Conservation (phyloP, 192 early-diverging fungal genomes). For the Podila epicladia region DNA sequence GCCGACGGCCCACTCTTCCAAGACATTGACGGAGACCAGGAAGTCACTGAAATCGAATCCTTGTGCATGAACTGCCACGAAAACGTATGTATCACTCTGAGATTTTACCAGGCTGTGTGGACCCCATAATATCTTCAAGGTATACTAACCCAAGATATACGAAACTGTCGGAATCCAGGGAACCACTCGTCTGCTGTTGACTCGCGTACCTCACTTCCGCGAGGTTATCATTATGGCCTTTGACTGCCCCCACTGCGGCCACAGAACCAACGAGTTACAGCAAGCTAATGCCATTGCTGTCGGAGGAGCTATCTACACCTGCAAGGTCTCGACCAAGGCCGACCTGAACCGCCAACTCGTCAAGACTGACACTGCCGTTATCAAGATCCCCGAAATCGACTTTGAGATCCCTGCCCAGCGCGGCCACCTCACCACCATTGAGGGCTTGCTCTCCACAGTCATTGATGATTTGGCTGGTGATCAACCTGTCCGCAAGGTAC, state of each 20-base stretch:
- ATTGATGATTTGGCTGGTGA: conserved; percentile 82
- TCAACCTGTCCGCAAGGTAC: conserved; percentile 81
- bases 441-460: conserved; percentile 80
- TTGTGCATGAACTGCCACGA: conserved; percentile 92
- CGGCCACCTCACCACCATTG: conserved; percentile 90
- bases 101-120: no score
- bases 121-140: no score
- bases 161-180: conserved; percentile 61
- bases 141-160: not conserved
- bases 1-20: conserved; percentile 52
- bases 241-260: conserved; percentile 81
- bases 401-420: conserved; percentile 89
- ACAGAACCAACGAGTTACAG: conserved; percentile 91
- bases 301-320: conserved; percentile 77
- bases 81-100: conserved; percentile 58
- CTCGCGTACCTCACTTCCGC: conserved; percentile 93
- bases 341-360: conserved; percentile 94
- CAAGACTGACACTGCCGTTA: conserved; percentile 82
- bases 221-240: conserved; percentile 62
- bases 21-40: conserved; percentile 50
- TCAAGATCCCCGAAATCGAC: conserved; percentile 85
- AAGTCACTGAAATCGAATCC: conserved; percentile 86
- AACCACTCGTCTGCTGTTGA: conserved; percentile 84
- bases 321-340: conserved; percentile 68
- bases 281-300: conserved; percentile 85